phyloP scores from a whole-genome alignment of 2,329 filamentous ascomycete genomes.

The Stagonosporopsis tanaceti region DNA sequence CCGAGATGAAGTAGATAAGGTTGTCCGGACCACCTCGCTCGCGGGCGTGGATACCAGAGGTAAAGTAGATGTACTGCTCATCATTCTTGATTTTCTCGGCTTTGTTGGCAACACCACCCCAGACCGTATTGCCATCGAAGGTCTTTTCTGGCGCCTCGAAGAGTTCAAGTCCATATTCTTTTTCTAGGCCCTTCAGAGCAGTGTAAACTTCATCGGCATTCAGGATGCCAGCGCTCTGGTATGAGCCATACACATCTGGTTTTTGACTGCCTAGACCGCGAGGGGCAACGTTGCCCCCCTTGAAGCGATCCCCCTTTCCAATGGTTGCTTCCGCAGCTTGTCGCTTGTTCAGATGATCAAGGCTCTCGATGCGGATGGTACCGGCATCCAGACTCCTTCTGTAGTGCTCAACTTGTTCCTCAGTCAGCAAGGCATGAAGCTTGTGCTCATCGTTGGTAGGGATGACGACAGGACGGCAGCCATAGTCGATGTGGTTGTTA shows the following conservation, averaged over 20 bases:
- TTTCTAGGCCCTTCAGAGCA: slow-evolving; percentile 55
- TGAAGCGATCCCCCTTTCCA: slow-evolving; percentile 52
- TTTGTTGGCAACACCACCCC: slow-evolving; percentile 54
- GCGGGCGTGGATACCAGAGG: slow-evolving; percentile 64
- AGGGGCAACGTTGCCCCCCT: slow-evolving; percentile 53
- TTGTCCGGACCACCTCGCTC: slow-evolving; percentile 67
- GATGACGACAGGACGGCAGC: slow-evolving; percentile 43
- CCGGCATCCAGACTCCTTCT: slow-evolving; percentile 36
- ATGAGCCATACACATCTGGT: slow-evolving; percentile 32
- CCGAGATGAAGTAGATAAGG: slow-evolving; percentile 65
- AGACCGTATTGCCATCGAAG: slow-evolving; percentile 49
- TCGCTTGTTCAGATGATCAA: slow-evolving; percentile 39
- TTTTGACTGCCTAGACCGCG: slow-evolving; percentile 53
- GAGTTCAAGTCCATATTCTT: slow-evolving; percentile 53
- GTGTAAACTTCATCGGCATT: slow-evolving; percentile 57
- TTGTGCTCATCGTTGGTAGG: slow-evolving; percentile 41
- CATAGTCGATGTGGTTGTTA: slow-evolving; percentile 45
- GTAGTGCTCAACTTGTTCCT: slow-evolving; percentile 31
- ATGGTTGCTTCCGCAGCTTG: slow-evolving; percentile 42
- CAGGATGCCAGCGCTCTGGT: slow-evolving; percentile 53
- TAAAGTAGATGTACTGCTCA: slow-evolving; percentile 61
- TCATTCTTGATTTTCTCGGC: slow-evolving; percentile 54
- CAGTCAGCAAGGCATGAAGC: slow-evolving; percentile 41
- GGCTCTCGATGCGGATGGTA: slow-evolving; percentile 32
- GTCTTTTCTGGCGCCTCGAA: slow-evolving; percentile 57